Percentiles rank a stretch among this genome's conserved stretches.
Conservation (phyloP, 1,284 basidiomycete species). For the Microbotryum scabiosae region DNA sequence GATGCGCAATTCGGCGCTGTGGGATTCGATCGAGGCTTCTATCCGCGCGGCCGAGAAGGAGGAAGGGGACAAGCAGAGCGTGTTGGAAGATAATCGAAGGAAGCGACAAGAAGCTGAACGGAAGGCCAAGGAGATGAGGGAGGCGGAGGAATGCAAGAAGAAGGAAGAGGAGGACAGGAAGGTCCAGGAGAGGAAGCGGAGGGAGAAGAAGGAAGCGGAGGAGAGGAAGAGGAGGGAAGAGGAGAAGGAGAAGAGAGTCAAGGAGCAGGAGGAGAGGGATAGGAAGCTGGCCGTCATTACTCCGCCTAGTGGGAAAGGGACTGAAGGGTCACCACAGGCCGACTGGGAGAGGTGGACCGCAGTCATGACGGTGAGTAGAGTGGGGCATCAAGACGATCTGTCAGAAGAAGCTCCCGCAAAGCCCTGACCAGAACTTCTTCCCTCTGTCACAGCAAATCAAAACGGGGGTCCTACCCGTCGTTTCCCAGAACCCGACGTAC, state of each 20-base stretch:
- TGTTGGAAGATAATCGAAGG: constrained; percentile 44
- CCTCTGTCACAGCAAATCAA: constrained; percentile 54
- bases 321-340: constrained; percentile 13
- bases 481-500: constrained; percentile 56
- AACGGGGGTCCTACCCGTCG: constrained; percentile 57
- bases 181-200: constrained; percentile 7
- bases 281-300: constrained; percentile 3
- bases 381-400: too few relatives aligned
- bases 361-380: constrained; percentile 50
- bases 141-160: constrained; percentile 5
- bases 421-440: constrained; percentile 9
- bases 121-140: constrained; percentile 21
- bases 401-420: background rate
- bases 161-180: constrained; percentile 8
- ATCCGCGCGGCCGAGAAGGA: constrained; percentile 70
- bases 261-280: constrained; percentile 53
- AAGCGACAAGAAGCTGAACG: constrained; percentile 50
- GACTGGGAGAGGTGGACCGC: constrained; percentile 62
- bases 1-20: constrained; percentile 64
- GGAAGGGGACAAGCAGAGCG: constrained; percentile 60
- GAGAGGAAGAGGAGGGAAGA: constrained; percentile 31
- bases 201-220: constrained; percentile 10
- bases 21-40: constrained; percentile 61
- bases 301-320: constrained; percentile 4
- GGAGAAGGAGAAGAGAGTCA: constrained; percentile 54